Percentiles rank a stretch among this genome's conserved stretches.
These are phyloP conservation scores for Pachyrhizus erosus DNA, from an alignment of 306 rosid genomes.

Conservation along the genomic window DNA sequence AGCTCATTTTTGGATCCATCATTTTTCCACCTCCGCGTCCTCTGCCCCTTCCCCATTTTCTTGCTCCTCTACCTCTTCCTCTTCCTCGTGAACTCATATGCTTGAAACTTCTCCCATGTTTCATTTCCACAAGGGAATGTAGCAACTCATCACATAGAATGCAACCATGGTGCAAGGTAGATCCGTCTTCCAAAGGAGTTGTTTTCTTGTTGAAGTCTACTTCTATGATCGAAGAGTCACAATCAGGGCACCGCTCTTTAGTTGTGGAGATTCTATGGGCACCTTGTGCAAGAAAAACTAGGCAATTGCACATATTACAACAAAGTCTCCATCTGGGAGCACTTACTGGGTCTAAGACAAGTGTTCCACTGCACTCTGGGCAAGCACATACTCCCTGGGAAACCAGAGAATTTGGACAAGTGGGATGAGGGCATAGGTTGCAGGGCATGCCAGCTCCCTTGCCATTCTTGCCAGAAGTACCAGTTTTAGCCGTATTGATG, in stretches of 20 bases:
- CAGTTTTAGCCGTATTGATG: slow-evolving; percentile 60
- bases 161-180: slow-evolving; percentile 82
- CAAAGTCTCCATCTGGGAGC: slow-evolving; percentile 90
- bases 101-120: slow-evolving; percentile 75
- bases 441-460: slow-evolving; percentile 99
- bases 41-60: slow-evolving; percentile 64
- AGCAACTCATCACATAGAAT: slow-evolving; percentile 92
- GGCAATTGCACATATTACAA: slow-evolving; percentile 91
- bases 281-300: slow-evolving; percentile 88
- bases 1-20: slow-evolving; percentile 92
- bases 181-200: slow-evolving; percentile 86
- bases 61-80: slow-evolving; percentile 82
- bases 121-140: slow-evolving; percentile 92
- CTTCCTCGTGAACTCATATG: slow-evolving; percentile 67
- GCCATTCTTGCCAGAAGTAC: slow-evolving; percentile 68
- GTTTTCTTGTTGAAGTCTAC: slow-evolving; percentile 97
- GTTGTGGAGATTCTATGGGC: slow-evolving; percentile 91
- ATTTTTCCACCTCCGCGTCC: slow-evolving; percentile 65
- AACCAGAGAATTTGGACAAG: slow-evolving; percentile 84
- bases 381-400: slow-evolving; percentile 93
- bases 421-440: slow-evolving; percentile 90
- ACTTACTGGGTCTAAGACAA: slow-evolving; percentile 86
- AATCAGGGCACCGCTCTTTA: slow-evolving; percentile 71
- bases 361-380: slow-evolving; percentile 95
- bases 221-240: slow-evolving; percentile 81